Conservation (phyloP, 164 flowering plant species). For the Stephania japonica region DNA sequence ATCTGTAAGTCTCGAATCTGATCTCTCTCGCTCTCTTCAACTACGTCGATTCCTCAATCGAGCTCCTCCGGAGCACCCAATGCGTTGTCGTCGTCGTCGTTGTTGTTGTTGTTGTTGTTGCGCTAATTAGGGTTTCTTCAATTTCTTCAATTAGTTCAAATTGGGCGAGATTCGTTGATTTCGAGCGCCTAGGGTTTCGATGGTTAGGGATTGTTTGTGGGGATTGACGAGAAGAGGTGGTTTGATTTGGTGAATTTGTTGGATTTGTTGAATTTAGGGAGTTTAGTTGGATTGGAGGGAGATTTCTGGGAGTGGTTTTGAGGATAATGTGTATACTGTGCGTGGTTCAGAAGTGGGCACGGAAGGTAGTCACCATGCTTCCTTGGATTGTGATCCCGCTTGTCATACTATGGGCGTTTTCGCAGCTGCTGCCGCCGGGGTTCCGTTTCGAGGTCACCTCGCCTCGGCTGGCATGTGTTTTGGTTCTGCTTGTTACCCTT, state of each 20-base stretch:
- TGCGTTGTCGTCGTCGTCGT: not conserved
- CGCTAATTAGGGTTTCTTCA: not conserved
- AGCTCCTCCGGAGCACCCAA: not conserved
- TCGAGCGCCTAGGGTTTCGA: not conserved
- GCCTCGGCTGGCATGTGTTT: slow-evolving; percentile 83
- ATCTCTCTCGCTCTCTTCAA: not conserved
- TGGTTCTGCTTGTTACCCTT: slow-evolving; percentile 77
- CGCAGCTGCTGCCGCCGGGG: slow-evolving; percentile 86
- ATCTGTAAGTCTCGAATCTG: not conserved
- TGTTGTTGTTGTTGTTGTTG: too few relatives aligned
- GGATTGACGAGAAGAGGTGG: not conserved
- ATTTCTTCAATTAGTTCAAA: not conserved
- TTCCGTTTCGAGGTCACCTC: slow-evolving; percentile 89
- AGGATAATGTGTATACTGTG: slow-evolving; percentile 98
- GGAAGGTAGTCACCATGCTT: slow-evolving; percentile 86
- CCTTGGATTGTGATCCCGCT: slow-evolving; percentile 97
- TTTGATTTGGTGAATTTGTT: slow-evolving; percentile 2
- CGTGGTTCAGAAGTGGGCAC: slow-evolving; percentile 94
- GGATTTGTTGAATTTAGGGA: slow-evolving; percentile 5
- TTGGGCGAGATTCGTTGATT: not conserved
- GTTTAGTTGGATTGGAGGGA: slow-evolving; percentile 14
- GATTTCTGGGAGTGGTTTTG: slow-evolving; percentile 30
- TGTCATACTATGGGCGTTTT: slow-evolving; percentile 85
- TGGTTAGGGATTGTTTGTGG: slow-evolving; percentile 8
- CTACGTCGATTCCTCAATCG: not conserved